These are phyloP conservation scores for Trifolium dubium DNA, from an alignment of 306 rosid species.

Conservation along the genomic window DNA sequence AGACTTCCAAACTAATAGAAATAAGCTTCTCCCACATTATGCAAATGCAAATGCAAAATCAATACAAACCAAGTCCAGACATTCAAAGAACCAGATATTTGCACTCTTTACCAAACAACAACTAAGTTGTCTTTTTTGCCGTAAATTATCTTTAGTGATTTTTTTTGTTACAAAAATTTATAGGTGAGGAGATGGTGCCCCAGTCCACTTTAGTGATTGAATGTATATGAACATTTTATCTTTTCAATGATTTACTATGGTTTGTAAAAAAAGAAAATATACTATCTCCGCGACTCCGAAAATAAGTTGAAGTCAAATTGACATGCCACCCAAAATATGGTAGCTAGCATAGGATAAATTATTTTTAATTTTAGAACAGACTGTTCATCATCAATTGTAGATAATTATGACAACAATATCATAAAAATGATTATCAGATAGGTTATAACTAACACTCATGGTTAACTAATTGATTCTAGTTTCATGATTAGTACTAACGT, in stretches of 20 bases:
- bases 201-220: too few species aligned
- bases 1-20: background rate
- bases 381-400: background rate
- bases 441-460: constrained; percentile 5
- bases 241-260: too few species aligned
- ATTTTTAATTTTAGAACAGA: background rate
- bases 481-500: background rate
- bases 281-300: too few species aligned
- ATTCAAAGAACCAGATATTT: too few species aligned
- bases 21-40: background rate
- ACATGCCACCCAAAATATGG: background rate
- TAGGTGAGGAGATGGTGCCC: too few species aligned
- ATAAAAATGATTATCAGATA: background rate
- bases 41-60: background rate
- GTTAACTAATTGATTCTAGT: background rate
- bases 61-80: too few species aligned
- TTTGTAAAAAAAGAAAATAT: too few species aligned
- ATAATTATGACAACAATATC: background rate
- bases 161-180: too few species aligned
- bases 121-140: too few species aligned
- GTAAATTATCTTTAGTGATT: too few species aligned
- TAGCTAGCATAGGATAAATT: background rate
- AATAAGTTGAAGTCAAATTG: background rate
- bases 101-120: too few species aligned
- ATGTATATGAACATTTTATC: too few species aligned